Conservation (phyloP, 129 eudicot genomes). For the Lactuca sativa region DNA sequence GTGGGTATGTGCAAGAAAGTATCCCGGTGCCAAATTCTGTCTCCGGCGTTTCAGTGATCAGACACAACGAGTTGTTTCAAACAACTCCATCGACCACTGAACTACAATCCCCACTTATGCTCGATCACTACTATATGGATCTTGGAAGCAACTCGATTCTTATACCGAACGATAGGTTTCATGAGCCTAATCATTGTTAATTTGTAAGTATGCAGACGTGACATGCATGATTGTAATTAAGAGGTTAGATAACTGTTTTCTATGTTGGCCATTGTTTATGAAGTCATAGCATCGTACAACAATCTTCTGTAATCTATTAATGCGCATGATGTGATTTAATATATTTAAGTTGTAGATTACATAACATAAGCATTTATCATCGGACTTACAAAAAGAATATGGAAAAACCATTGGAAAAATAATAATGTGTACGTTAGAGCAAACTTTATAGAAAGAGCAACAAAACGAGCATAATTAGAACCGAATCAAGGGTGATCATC, state of each 20-base stretch:
- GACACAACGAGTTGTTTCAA: neutral
- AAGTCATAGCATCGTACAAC: neutral
- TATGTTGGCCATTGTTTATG: constrained; percentile 2
- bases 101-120: neutral
- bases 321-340: neutral
- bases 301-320: too few relatives aligned
- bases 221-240: too few relatives aligned
- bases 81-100: neutral
- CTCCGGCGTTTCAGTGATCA: neutral
- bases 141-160: neutral
- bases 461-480: constrained; percentile 24
- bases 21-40: neutral
- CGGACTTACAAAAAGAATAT: constrained; percentile 13
- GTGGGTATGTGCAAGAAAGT: neutral
- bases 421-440: constrained; percentile 10
- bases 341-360: constrained; percentile 25
- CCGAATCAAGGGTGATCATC: constrained; percentile 8
- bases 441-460: constrained; percentile 25
- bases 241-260: neutral
- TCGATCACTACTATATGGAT: neutral
- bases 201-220: neutral
- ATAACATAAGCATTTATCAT: constrained; percentile 8
- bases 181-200: constrained; percentile 2
- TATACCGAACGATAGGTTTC: neutral
- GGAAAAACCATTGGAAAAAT: constrained; percentile 12